A percentile compares a stretch with the other conserved stretches of the same genome.
These are phyloP conservation scores for Epicoccum sorghinum DNA, from an alignment of 2,329 filamentous ascomycete species.

Conservation along the genomic window DNA sequence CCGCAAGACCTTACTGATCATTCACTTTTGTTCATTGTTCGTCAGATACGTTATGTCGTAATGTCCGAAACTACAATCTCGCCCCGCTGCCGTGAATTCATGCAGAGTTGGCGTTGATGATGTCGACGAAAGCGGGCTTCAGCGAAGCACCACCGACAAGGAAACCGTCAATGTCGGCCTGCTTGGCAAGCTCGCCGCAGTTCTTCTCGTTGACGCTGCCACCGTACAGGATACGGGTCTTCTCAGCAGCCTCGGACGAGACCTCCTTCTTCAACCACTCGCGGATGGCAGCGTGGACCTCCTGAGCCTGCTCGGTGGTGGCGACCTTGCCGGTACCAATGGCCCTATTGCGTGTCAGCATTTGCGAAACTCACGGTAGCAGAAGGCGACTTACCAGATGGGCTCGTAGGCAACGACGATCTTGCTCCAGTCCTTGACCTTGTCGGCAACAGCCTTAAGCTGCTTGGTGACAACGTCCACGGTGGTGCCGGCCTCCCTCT, in stretches of 20 bases:
- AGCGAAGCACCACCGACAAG: constrained; percentile 94
- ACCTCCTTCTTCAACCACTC: constrained; percentile 79
- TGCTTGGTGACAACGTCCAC: constrained; percentile 85
- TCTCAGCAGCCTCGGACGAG: constrained; percentile 78
- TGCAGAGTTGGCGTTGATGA: constrained; percentile 65
- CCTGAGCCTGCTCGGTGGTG: constrained; percentile 51
- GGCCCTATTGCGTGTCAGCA: constrained; percentile 54
- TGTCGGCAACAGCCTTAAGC: constrained; percentile 79
- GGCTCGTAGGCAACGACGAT: constrained; percentile 98
- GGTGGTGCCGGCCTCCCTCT: constrained; percentile 85
- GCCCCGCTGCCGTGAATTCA: constrained; percentile 45
- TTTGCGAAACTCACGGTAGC: background rate
- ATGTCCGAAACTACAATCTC: constrained; percentile 43
- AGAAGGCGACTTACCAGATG: constrained; percentile 74
- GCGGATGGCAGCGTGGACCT: constrained; percentile 76
- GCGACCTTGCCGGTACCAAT: constrained; percentile 76
- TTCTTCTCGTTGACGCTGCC: constrained; percentile 99
- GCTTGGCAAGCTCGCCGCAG: constrained; percentile 87
- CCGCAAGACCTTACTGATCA: background rate
- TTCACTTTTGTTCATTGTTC: constrained; percentile 14
- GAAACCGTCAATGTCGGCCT: constrained; percentile 97
- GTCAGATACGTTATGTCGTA: constrained; percentile 11
- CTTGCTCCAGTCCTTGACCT: constrained; percentile 87
- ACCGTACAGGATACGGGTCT: constrained; percentile 94
- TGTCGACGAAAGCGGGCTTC: constrained; percentile 88